Evolutionary conservation across 768 basidiomycete species (phyloP), one percentile per base, ranked within the genome.

Genomic region (Pisolithus microcarpus): DNA sequence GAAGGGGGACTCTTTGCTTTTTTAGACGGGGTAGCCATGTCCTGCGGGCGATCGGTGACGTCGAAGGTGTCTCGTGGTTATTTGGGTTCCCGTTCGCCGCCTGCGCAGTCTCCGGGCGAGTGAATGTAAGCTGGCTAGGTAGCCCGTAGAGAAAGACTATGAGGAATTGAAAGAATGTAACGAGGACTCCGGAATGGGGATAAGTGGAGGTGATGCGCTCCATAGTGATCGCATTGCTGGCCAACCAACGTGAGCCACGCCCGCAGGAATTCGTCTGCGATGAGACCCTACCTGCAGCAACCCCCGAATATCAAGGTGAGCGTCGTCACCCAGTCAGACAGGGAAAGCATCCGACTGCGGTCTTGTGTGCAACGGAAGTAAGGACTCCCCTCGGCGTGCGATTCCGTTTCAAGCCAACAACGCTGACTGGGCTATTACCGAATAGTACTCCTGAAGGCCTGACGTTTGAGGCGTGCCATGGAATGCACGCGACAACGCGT

Each of bases 111-210:
- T 50, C 24, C 38, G 24, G 54, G 43, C 56, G 48, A 52, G 42
- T 19, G 38, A 56, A 77, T 0, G 68, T 62, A 38, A 84, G 50
- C 59, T 89, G 84, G 31, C 68, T 74, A 0, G 85, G 84, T 2
- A 94, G 74, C 0, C 86, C 86, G 58, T 86, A 75, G 1, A 91
- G 56, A 13, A 90, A 81, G 55, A 94, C 82, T 58, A 86, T 60
- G 46, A 87, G 52, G 65, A 93, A 94, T 66, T 96, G 93, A 46
- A 84, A 78, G 59, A 93, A 86, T 0, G 94, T 97, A 60, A 95
- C 82, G 38, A 95, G 76, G 19, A 86, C 79, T 43, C 92, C 93
- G 36, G 83, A 72, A n/a, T 75, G 69, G 0, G 88, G 85, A 60
- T 85, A 75, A 37, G 75, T 68, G 4, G 80, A 74, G 3, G 87